Percentiles rank a stretch among this genome's conserved stretches.
Evolutionary conservation across 2,329 filamentous ascomycete genomes (phyloP).

Genomic region (Nannizziopsis arthrosporioides): DNA sequence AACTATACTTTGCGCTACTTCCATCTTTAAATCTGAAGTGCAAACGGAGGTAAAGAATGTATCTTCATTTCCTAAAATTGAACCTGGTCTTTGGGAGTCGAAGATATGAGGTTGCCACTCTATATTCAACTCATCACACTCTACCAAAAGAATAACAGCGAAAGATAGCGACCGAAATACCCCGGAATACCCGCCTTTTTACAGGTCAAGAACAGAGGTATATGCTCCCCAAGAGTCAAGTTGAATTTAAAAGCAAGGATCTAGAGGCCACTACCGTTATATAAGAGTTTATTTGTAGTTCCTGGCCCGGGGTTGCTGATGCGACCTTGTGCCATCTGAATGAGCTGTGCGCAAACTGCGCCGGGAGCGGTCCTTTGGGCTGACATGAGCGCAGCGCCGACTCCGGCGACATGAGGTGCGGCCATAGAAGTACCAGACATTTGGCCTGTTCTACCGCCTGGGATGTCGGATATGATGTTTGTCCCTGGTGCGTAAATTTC

Average conservation of each 20-base stretch:
- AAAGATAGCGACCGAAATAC: too few species aligned
- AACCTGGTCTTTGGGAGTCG: too few species aligned
- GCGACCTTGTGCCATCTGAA: slow-evolving; percentile 37
- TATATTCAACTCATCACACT: too few species aligned
- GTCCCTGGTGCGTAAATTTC: slow-evolving; percentile 49
- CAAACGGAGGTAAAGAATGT: too few species aligned
- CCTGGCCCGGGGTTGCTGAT: slow-evolving; percentile 18
- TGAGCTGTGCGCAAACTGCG: slow-evolving; percentile 40
- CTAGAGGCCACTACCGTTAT: slow-evolving; percentile 19
- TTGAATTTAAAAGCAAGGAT: not conserved
- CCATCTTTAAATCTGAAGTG: too few species aligned
- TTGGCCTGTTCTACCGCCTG: slow-evolving; percentile 36
- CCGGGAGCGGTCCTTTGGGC: slow-evolving; percentile 40
- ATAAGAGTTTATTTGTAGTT: slow-evolving; percentile 24
- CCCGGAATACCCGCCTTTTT: not conserved
- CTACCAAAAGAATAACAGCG: too few species aligned
- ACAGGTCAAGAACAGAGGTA: not conserved
- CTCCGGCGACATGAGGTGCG: slow-evolving; percentile 40
- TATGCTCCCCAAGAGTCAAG: too few species aligned
- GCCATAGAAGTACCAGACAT: slow-evolving; percentile 30
- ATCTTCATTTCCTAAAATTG: too few species aligned
- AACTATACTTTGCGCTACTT: not conserved
- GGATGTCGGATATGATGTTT: slow-evolving; percentile 40
- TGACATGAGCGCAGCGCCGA: slow-evolving; percentile 42
- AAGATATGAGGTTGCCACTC: too few species aligned